These are phyloP conservation scores for Juncus inflexus DNA, from an alignment of 176 grass and related monocot genomes.

Conservation along the genomic window DNA sequence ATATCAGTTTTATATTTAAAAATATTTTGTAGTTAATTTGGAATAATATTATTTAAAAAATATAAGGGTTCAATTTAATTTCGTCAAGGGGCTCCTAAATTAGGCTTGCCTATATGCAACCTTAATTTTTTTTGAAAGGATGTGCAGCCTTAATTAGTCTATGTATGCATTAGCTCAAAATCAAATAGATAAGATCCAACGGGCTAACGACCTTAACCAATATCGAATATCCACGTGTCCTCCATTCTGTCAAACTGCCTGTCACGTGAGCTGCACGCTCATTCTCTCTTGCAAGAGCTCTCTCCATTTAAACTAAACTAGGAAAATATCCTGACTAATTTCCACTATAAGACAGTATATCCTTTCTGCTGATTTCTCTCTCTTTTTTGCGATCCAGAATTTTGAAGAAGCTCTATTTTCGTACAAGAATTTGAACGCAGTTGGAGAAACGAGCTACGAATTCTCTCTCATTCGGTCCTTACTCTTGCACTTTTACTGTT, in stretches of 20 bases:
- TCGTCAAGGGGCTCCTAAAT: no score
- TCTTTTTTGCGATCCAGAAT: neutral
- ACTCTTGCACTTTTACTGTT: neutral
- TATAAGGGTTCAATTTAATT: no score
- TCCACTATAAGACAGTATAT: constrained; percentile 10
- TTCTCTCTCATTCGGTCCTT: neutral
- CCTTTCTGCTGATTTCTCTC: neutral
- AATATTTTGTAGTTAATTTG: no score
- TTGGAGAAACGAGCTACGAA: neutral
- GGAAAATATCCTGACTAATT: constrained; percentile 26
- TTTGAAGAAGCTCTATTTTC: neutral
- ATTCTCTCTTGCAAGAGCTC: neutral
- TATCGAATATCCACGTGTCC: constrained; percentile 11
- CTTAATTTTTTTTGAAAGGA: no score
- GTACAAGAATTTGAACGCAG: neutral
- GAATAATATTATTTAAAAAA: no score
- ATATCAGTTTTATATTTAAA: no score
- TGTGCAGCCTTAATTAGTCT: neutral
- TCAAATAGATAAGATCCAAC: neutral
- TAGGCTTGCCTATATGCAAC: no score
- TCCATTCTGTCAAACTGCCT: constrained; percentile 2
- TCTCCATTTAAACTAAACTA: constrained; percentile 31
- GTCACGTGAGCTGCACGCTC: constrained; percentile 17
- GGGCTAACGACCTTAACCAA: neutral
- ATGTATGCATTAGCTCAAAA: neutral